These are phyloP conservation scores for Gyromitra esculenta DNA, from an alignment of 2,329 filamentous ascomycete genomes.

Conservation along the genomic window DNA sequence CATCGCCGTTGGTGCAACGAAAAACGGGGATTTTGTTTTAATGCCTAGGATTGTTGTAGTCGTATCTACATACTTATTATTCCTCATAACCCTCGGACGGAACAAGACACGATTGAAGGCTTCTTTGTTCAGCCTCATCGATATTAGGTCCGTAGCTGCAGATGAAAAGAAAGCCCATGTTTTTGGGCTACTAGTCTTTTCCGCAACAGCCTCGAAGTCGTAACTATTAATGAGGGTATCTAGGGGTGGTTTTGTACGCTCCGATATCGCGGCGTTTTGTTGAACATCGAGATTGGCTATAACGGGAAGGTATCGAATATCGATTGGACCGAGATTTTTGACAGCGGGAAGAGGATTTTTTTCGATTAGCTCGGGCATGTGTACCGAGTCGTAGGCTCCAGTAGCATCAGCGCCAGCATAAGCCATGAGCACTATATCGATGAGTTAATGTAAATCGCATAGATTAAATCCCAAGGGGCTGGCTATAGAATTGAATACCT, in stretches of 20 bases:
- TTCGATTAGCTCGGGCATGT: conserved; percentile 90
- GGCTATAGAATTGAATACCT: conserved; percentile 22
- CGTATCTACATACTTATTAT: conserved; percentile 80
- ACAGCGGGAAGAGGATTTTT: conserved; percentile 78
- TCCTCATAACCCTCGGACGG: conserved; percentile 87
- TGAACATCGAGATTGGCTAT: conserved; percentile 54
- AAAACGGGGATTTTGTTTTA: conserved; percentile 73
- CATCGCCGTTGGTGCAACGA: conserved; percentile 88
- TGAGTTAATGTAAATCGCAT: conserved; percentile 73
- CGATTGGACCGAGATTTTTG: conserved; percentile 73
- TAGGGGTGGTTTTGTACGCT: conserved; percentile 62
- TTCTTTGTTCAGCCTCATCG: conserved; percentile 80
- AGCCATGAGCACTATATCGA: conserved; percentile 80
- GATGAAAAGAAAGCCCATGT: conserved; percentile 97
- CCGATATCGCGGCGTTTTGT: background rate
- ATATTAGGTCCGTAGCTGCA: conserved; percentile 80
- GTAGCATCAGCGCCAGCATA: conserved; percentile 91
- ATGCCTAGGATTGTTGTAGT: conserved; percentile 79
- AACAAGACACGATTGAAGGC: conserved; percentile 85
- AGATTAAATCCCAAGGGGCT: conserved; percentile 62
- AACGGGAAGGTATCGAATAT: conserved; percentile 70
- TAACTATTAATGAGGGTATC: conserved; percentile 83
- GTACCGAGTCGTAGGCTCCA: conserved; percentile 92
- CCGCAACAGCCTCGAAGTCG: conserved; percentile 87
- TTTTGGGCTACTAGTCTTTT: conserved; percentile 80